A percentile compares a stretch with the other conserved stretches of the same genome.
Evolutionary conservation across 176 grass and related monocot genomes (phyloP).

Genomic region (Paspalum vaginatum): DNA sequence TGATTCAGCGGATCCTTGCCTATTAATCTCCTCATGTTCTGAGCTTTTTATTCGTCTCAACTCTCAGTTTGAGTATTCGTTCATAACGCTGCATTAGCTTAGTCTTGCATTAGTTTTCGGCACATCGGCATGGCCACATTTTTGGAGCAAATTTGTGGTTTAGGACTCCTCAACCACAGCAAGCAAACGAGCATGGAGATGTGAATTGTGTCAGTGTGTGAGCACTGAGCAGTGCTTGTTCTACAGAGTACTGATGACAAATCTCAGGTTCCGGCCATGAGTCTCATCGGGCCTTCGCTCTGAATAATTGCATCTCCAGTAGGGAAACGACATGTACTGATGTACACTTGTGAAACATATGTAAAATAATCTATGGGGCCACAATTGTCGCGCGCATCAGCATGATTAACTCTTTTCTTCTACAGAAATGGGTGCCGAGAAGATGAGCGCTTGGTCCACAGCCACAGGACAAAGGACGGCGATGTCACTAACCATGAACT

Average conservation of each 20-base stretch:
- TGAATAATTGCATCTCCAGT: background rate
- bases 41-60: background rate
- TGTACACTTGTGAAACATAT: background rate
- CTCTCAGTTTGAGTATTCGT: too few relatives aligned
- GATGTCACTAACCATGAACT: background rate
- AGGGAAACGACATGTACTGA: constrained; percentile 2
- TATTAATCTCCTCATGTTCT: background rate
- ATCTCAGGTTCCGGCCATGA: background rate
- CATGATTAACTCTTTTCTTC: background rate
- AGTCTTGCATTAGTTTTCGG: too few relatives aligned
- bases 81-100: too few relatives aligned
- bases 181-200: too few relatives aligned
- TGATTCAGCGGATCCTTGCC: background rate
- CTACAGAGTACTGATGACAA: too few relatives aligned
- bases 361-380: background rate
- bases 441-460: constrained; percentile 11
- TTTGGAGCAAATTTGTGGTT: too few relatives aligned
- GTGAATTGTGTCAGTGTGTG: too few relatives aligned
- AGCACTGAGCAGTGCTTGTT: too few relatives aligned
- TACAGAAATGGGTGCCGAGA: background rate
- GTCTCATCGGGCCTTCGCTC: background rate
- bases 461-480: background rate
- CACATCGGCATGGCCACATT: too few relatives aligned
- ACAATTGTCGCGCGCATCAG: constrained; percentile 13
- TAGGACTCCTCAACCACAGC: too few relatives aligned